Conservation (phyloP, 345 rosid genomes). For the Kandelia obovata region DNA sequence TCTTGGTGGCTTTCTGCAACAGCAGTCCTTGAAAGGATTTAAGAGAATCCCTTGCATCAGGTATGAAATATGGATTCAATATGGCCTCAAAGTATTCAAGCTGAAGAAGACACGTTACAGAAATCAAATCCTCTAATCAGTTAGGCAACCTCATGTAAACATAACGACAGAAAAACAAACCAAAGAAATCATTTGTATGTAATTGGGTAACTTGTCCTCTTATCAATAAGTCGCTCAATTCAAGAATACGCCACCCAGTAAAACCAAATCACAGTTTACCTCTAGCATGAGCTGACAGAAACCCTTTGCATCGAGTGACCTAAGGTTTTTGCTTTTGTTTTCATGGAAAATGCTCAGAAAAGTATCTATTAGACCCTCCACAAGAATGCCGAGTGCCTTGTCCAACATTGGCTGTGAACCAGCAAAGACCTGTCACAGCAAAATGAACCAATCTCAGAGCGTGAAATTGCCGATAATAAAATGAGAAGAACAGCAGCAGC, state of each 20-base stretch:
- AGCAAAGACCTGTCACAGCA: constrained; percentile 66
- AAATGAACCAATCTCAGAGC: not conserved
- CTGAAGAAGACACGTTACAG: constrained; percentile 44
- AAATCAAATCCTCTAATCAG: not conserved
- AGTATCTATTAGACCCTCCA: constrained; percentile 93
- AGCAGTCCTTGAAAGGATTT: constrained; percentile 80
- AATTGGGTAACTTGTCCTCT: not conserved
- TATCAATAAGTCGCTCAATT: not conserved
- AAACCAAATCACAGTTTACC: constrained; percentile 42
- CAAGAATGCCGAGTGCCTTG: constrained; percentile 85
- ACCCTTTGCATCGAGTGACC: constrained; percentile 82
- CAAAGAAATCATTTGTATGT: not conserved
- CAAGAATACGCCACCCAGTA: not conserved
- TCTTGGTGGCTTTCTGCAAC: constrained; percentile 85
- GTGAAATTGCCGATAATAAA: not conserved
- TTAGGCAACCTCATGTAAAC: constrained; percentile 1
- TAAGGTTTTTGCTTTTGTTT: constrained; percentile 56
- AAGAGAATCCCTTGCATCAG: constrained; percentile 73
- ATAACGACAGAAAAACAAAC: not conserved
- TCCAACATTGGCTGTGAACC: constrained; percentile 94
- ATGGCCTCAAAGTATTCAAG: constrained; percentile 92
- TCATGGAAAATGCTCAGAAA: constrained; percentile 79
- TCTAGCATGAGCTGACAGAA: constrained; percentile 98
- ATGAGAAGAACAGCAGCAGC: too few species aligned
- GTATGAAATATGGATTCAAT: constrained; percentile 71